These are phyloP conservation scores for Aleurites moluccanus DNA, from an alignment of 441 rosid species.

Conservation along the genomic window DNA sequence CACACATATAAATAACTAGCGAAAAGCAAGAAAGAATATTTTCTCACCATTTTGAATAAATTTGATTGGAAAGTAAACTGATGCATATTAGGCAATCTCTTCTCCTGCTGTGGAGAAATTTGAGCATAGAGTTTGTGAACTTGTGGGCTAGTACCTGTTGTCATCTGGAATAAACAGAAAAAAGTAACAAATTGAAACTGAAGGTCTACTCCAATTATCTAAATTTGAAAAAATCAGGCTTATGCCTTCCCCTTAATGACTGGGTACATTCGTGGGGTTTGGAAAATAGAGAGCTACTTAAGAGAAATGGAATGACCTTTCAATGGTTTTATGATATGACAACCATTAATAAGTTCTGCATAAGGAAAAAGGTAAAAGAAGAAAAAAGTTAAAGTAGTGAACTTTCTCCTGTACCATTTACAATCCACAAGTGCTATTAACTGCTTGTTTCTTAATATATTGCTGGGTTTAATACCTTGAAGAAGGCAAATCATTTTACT, in stretches of 20 bases:
- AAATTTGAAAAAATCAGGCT: not conserved
- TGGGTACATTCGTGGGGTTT: not conserved
- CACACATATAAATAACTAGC: too few species aligned
- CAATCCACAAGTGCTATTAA: not conserved
- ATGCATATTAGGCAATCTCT: not conserved
- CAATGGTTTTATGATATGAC: not conserved
- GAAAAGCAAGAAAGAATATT: not conserved
- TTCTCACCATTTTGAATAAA: not conserved
- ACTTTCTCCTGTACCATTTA: not conserved
- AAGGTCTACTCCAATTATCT: not conserved
- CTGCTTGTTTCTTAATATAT: slow-evolving; percentile 7
- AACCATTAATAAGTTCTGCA: not conserved
- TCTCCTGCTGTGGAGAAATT: not conserved
- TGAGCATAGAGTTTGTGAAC: not conserved
- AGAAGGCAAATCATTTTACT: not conserved
- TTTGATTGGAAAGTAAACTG: not conserved
- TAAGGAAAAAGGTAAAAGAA: not conserved
- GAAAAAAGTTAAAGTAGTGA: not conserved
- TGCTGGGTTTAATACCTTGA: slow-evolving; percentile 5
- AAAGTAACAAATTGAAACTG: not conserved
- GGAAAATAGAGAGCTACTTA: not conserved
- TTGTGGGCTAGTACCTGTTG: not conserved
- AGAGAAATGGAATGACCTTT: not conserved
- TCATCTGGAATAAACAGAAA: not conserved
- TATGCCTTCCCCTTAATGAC: not conserved